phyloP scores from a whole-genome alignment of 1,284 basidiomycete species.

The Mycena citricolor region DNA sequence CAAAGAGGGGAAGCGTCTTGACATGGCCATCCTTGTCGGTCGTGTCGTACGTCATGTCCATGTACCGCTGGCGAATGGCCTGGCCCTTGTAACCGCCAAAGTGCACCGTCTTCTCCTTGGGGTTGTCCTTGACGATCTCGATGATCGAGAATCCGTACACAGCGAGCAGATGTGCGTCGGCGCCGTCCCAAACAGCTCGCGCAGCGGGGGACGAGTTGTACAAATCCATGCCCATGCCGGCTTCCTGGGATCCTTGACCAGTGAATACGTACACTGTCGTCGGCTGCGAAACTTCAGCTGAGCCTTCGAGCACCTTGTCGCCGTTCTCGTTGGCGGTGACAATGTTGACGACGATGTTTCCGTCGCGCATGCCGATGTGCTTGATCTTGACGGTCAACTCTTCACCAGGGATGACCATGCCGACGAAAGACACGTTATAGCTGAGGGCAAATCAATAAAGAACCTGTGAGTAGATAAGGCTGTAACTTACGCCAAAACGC shows the following conservation, averaged over 20 bases:
- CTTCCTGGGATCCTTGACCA: slow-evolving; percentile 97
- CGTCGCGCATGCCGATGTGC: slow-evolving; percentile 89
- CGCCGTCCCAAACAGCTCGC: slow-evolving; percentile 95
- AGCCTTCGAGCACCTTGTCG: slow-evolving; percentile 90
- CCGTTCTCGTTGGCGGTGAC: slow-evolving; percentile 84
- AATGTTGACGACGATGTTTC: slow-evolving; percentile 90
- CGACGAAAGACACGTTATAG: slow-evolving; percentile 91
- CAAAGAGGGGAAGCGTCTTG: slow-evolving; percentile 92
- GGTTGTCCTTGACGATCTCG: slow-evolving; percentile 97
- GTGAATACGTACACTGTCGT: slow-evolving; percentile 97
- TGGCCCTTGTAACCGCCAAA: slow-evolving; percentile 99
- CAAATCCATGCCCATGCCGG: slow-evolving; percentile 99
- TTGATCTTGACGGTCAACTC: slow-evolving; percentile 86
- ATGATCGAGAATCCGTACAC: slow-evolving; percentile 98
- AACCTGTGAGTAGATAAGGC: not conserved
- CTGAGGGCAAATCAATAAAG: slow-evolving; percentile 38
- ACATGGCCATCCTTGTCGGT: slow-evolving; percentile 94
- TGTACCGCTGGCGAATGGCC: slow-evolving; percentile 95
- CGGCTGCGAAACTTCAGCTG: slow-evolving; percentile 91
- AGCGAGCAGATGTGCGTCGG: slow-evolving; percentile 89
- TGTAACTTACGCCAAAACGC: slow-evolving; percentile 80
- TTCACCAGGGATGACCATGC: slow-evolving; percentile 97
- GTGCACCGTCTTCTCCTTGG: slow-evolving; percentile 96
- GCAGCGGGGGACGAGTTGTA: slow-evolving; percentile 93
- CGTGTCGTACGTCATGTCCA: slow-evolving; percentile 98